Conservation (phyloP, 352 stramenopile genomes). For the Globisporangium okanoganense region DNA sequence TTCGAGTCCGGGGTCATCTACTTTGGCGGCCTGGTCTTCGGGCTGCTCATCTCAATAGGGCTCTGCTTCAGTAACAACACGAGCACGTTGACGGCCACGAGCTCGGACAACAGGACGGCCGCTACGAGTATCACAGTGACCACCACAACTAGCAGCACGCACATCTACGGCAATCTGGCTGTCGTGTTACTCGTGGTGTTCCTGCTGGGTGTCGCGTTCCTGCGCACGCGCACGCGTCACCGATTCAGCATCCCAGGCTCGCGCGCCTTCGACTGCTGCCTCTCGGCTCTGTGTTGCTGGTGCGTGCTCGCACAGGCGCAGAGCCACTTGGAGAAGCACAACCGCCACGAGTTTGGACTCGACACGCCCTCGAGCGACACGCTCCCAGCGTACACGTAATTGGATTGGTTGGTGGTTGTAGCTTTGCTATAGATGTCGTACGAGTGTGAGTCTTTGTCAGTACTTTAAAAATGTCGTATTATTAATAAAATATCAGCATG, state of each 20-base stretch:
- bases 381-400: constrained; percentile 16
- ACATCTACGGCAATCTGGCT: constrained; percentile 14
- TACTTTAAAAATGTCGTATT: no score
- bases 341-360: constrained; percentile 16
- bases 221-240: constrained; percentile 36
- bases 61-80: constrained; percentile 21
- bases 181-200: constrained; percentile 27
- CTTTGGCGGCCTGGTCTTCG: constrained; percentile 37
- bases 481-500: no score
- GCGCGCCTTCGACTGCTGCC: constrained; percentile 26
- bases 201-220: constrained; percentile 34
- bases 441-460: no score
- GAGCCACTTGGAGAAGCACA: constrained; percentile 25
- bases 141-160: neutral
- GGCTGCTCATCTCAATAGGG: constrained; percentile 29
- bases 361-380: constrained; percentile 13
- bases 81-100: neutral
- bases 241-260: constrained; percentile 40
- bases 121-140: neutral
- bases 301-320: constrained; percentile 53
- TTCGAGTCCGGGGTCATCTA: constrained; percentile 41
- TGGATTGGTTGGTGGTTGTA: no score
- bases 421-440: no score
- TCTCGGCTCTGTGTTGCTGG: constrained; percentile 43
- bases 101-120: neutral